These are phyloP conservation scores for Gentiana straminea DNA, from an alignment of 257 asterid species.

Conservation along the genomic window DNA sequence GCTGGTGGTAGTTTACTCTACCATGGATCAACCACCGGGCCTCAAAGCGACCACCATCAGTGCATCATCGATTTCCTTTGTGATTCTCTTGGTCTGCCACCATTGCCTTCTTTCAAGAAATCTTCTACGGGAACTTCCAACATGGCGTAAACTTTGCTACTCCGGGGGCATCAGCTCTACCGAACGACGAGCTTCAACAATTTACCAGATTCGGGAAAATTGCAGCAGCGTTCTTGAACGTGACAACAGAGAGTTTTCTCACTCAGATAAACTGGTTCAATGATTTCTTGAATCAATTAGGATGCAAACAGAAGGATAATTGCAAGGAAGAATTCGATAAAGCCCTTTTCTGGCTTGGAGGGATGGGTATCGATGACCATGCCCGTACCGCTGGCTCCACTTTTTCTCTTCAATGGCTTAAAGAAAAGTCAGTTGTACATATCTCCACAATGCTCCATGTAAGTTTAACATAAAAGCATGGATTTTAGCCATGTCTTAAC, in stretches of 20 bases:
- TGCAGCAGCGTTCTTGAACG: slow-evolving; percentile 20
- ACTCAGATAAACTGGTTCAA: slow-evolving; percentile 40
- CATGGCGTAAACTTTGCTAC: slow-evolving; percentile 30
- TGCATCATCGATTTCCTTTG: slow-evolving; percentile 31
- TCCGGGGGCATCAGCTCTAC: slow-evolving; percentile 33
- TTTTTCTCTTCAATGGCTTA: slow-evolving; percentile 14
- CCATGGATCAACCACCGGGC: not conserved
- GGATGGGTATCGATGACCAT: slow-evolving; percentile 30
- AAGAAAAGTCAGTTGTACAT: slow-evolving; percentile 17
- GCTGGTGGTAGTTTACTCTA: slow-evolving; percentile 29
- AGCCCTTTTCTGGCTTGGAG: slow-evolving; percentile 45
- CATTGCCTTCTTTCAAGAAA: slow-evolving; percentile 19
- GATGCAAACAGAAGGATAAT: slow-evolving; percentile 13
- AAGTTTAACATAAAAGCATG: not conserved
- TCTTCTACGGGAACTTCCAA: slow-evolving; percentile 10
- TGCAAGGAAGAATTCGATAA: slow-evolving; percentile 24
- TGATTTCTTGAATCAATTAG: slow-evolving; percentile 8
- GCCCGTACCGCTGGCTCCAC: slow-evolving; percentile 16
- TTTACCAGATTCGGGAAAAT: slow-evolving; percentile 4
- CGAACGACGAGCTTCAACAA: slow-evolving; percentile 2
- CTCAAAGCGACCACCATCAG: slow-evolving; percentile 1
- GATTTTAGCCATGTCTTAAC: too few species aligned
- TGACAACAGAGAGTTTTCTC: slow-evolving; percentile 20
- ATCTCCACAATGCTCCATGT: slow-evolving; percentile 28
- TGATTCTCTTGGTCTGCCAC: slow-evolving; percentile 22